A percentile compares a stretch with the other conserved stretches of the same genome.
phyloP scores from a whole-genome alignment of 805 yeast species.

The Lipomyces yamadae region DNA sequence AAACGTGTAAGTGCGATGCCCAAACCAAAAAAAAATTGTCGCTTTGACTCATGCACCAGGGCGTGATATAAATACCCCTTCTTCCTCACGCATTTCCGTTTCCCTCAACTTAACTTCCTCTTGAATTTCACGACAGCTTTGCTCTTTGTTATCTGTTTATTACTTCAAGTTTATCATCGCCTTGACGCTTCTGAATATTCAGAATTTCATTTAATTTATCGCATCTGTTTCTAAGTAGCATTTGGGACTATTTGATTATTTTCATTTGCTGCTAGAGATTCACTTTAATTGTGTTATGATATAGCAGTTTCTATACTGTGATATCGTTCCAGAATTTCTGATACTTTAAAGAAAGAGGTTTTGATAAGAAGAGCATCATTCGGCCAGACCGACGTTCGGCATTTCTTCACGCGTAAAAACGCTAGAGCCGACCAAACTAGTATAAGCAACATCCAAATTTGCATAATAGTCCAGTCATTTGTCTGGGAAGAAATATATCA shows the following conservation, averaged over 20 bases:
- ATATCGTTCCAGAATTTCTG: not conserved
- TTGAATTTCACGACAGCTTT: no score
- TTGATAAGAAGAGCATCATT: not conserved
- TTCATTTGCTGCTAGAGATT: not conserved
- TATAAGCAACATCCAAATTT: not conserved
- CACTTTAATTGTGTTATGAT: not conserved
- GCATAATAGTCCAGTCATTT: constrained; percentile 1
- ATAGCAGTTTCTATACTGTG: not conserved
- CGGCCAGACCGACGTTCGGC: not conserved
- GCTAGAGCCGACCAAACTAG: not conserved
- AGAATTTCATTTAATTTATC: not conserved
- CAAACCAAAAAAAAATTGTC: no score
- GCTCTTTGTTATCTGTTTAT: not conserved
- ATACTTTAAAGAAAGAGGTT: not conserved
- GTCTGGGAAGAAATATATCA: constrained; percentile 36
- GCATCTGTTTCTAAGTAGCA: not conserved
- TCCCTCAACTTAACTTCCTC: not conserved
- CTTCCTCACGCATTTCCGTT: no score
- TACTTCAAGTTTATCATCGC: not conserved
- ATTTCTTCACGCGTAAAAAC: not conserved
- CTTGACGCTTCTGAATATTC: not conserved
- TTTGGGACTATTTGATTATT: not conserved
- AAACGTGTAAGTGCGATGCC: no score
- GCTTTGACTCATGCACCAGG: no score
- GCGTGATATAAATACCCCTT: no score